These are phyloP conservation scores for Blastomyces emzantsi DNA, from an alignment of 2,329 filamentous ascomycete genomes.

Conservation along the genomic window DNA sequence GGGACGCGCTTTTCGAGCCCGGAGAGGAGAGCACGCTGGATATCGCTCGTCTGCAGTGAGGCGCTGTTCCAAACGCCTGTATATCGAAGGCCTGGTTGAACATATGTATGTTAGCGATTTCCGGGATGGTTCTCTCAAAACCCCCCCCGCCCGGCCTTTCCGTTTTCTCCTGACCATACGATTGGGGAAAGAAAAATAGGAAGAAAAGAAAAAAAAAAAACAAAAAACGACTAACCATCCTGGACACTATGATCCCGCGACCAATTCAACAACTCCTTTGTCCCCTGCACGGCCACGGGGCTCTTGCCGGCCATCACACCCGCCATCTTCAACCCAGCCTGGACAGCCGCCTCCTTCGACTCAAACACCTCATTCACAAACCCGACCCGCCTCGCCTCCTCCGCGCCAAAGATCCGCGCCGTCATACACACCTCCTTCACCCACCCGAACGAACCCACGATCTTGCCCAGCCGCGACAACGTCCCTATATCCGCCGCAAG, in stretches of 20 bases:
- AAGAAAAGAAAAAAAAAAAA: neutral
- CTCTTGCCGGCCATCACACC: conserved; percentile 65
- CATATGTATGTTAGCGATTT: conserved; percentile 1
- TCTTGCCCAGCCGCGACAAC: conserved; percentile 39
- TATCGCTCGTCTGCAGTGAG: conserved; percentile 71
- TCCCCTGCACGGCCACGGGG: conserved; percentile 77
- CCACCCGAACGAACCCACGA: conserved; percentile 39
- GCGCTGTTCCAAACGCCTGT: conserved; percentile 81
- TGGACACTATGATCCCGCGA: conserved; percentile 67
- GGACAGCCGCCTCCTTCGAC: conserved; percentile 53
- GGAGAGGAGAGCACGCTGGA: conserved; percentile 63
- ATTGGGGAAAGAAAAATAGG: neutral
- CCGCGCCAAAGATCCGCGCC: conserved; percentile 36
- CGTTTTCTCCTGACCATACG: neutral
- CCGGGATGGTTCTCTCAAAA: neutral
- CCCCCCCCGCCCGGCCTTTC: too few relatives aligned
- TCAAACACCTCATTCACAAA: conserved; percentile 36
- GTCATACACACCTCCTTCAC: conserved; percentile 42
- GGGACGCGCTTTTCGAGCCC: conserved; percentile 70
- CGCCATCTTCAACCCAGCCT: conserved; percentile 55
- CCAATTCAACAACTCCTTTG: conserved; percentile 78
- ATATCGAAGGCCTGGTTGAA: conserved; percentile 59
- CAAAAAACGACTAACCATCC: conserved; percentile 51
- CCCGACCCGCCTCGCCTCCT: conserved; percentile 38
- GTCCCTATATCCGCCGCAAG: conserved; percentile 43